phyloP scores from a whole-genome alignment of 176 grass and related monocot species.

The Alloteropsis semialata region DNA sequence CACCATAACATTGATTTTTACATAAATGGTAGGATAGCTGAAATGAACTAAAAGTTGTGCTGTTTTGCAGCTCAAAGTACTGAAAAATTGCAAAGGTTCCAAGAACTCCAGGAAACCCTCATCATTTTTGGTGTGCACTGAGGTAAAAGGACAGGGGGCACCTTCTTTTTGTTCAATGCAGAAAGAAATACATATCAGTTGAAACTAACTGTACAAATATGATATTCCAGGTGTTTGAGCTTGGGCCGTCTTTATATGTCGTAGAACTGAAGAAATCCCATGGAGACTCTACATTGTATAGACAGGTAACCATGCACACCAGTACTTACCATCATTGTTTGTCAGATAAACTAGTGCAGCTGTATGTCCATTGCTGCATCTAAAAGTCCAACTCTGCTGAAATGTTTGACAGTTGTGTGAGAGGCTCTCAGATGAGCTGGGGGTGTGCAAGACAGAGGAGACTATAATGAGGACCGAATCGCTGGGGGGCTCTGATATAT shows the following conservation, averaged over 20 bases:
- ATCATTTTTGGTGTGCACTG: constrained; percentile 54
- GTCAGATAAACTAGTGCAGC: neutral
- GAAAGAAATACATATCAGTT: neutral
- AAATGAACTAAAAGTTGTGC: constrained; percentile 4
- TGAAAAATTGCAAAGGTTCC: constrained; percentile 39
- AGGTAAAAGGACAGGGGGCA: constrained; percentile 44
- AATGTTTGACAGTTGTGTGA: constrained; percentile 59
- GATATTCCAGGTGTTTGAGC: constrained; percentile 69
- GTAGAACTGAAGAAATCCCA: constrained; percentile 72
- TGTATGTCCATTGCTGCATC: neutral
- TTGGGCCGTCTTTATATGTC: constrained; percentile 70
- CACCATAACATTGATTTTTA: neutral
- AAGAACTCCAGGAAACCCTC: constrained; percentile 15
- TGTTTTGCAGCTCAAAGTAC: constrained; percentile 57
- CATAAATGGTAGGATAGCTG: neutral
- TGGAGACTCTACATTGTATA: constrained; percentile 72
- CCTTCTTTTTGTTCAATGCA: neutral
- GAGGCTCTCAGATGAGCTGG: constrained; percentile 62
- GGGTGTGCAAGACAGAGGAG: constrained; percentile 51
- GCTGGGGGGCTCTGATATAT: constrained; percentile 19
- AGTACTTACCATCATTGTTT: neutral
- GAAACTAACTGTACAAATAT: constrained; percentile 3
- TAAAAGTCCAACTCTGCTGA: constrained; percentile 1
- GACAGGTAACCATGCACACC: constrained; percentile 47
- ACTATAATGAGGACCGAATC: constrained; percentile 37